Evolutionary conservation across 495 filamentous ascomycete species (phyloP).

Genomic region (Aspergillus carlsbadensis): DNA sequence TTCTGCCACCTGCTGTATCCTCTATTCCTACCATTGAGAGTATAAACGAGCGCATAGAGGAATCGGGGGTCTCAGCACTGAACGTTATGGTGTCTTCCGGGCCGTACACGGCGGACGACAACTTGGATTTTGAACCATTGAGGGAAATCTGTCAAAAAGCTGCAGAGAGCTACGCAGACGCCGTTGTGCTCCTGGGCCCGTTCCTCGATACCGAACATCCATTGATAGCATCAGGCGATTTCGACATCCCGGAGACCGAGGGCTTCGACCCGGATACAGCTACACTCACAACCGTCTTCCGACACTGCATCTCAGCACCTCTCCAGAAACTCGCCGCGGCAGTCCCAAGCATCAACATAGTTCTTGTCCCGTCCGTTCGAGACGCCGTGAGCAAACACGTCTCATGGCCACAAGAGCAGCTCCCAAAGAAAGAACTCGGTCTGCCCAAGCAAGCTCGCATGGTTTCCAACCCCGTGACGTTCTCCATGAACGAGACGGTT

Average conservation of each 20-base stretch:
- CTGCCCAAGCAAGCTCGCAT: conserved; percentile 72
- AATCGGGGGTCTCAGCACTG: conserved; percentile 61
- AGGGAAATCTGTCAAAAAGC: conserved; percentile 77
- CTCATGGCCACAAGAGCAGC: conserved; percentile 85
- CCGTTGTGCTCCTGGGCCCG: conserved; percentile 78
- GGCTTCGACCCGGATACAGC: conserved; percentile 68
- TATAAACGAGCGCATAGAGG: conserved; percentile 65
- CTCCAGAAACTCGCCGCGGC: conserved; percentile 62
- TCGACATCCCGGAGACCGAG: conserved; percentile 79
- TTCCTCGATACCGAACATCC: conserved; percentile 92
- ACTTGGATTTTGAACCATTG: conserved; percentile 83
- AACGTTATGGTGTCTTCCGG: conserved; percentile 77
- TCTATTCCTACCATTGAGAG: conserved; percentile 56
- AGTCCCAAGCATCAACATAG: conserved; percentile 74
- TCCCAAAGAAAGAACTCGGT: conserved; percentile 67
- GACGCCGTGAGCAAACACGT: conserved; percentile 81
- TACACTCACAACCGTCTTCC: conserved; percentile 81
- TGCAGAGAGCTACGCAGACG: conserved; percentile 70
- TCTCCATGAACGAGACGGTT: conserved; percentile 81
- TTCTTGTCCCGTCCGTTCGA: conserved; percentile 83
- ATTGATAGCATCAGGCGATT: conserved; percentile 82
- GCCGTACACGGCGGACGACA: conserved; percentile 88
- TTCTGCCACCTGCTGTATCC: conserved; percentile 68
- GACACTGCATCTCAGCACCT: conserved; percentile 67
- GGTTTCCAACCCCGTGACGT: conserved; percentile 83